These are phyloP conservation scores for Hyphodiscus sp. DNA, from an alignment of 2,329 filamentous ascomycete species.

Conservation along the genomic window DNA sequence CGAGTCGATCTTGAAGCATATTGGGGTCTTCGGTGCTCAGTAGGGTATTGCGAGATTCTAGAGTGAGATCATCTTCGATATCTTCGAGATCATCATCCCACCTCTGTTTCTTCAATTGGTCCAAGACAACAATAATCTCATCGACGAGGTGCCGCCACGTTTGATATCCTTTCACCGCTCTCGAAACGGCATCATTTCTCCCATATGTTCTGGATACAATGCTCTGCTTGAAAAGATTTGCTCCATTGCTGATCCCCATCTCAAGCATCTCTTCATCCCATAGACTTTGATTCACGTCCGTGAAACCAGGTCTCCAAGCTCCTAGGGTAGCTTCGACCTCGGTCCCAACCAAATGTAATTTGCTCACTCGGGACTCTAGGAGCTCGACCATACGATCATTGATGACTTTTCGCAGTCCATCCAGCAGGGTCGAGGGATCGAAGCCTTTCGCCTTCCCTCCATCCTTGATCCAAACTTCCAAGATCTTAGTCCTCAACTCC, in stretches of 20 bases:
- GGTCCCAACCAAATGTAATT: conserved; percentile 57
- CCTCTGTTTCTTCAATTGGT: conserved; percentile 57
- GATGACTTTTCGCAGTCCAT: conserved; percentile 61
- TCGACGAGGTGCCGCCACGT: conserved; percentile 71
- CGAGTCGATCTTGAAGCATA: conserved; percentile 52
- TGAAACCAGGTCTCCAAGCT: conserved; percentile 50
- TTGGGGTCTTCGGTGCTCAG: conserved; percentile 68
- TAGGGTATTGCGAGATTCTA: conserved; percentile 58
- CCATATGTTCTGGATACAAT: conserved; percentile 68
- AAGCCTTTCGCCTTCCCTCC: conserved; percentile 59
- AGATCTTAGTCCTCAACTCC: conserved; percentile 59
- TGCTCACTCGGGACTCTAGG: conserved; percentile 55
- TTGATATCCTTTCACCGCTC: conserved; percentile 57
- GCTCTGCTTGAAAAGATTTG: conserved; percentile 59
- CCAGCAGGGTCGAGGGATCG: conserved; percentile 61
- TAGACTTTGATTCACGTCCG: conserved; percentile 46
- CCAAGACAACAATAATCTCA: conserved; percentile 56
- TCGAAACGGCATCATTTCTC: conserved; percentile 58
- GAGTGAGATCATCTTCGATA: conserved; percentile 66
- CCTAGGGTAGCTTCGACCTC: conserved; percentile 57
- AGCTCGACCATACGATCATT: conserved; percentile 61
- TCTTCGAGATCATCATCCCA: conserved; percentile 70
- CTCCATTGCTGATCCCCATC: conserved; percentile 59
- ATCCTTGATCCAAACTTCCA: conserved; percentile 71
- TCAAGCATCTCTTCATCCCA: conserved; percentile 64